Evolutionary conservation across 2,329 filamentous ascomycete species (phyloP), one percentile per base, ranked within the genome.

Genomic region (Botrytis galanthina): DNA sequence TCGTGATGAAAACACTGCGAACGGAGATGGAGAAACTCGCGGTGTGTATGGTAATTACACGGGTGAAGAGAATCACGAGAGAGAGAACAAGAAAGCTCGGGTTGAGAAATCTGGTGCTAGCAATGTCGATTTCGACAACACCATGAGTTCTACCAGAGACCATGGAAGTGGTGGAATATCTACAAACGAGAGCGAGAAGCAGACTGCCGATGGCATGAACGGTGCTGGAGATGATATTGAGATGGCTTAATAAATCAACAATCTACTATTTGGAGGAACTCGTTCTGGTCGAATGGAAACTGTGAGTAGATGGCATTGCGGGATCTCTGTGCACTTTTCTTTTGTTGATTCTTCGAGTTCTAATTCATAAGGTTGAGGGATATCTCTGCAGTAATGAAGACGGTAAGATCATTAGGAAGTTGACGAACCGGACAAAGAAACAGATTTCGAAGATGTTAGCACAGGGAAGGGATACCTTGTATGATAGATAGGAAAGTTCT

Each of bases 401-500:
- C 26, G 14, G 29, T 16, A 16, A 3, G 7, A 57, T 57, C 0
- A 18, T 4, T 7, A 0, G 0, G 6, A 57, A 16, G 14, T 29
- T 29, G 6, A 16, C 5, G 4, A 54, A 29, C 26, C 51, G 37
- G 37, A 37, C 37, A 37, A 37, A 37, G 1, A 37, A 37, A 9
- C 0, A 16, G 26, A 4, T 54, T 12, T 54, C 51, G 48, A 1
- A 29, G 8, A 16, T 1, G 10, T 29, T 16, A 54, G 0, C 51
- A 18, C 7, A 29, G 6, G n/a, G 7, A 29, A 18, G n/a, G 1
- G 3, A 29, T 1, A 0, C 0, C 3, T 29, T 4, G n/a, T 29
- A 18, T 16, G 16, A 57, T 29, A 18, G 6, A 29, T 18, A 29
- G 14, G n/a, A 29, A 18, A 57, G 14, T 39, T 39, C 10, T 39